A percentile compares a stretch with the other conserved stretches of the same genome.
Evolutionary conservation across 2,329 filamentous ascomycete genomes (phyloP).

Genomic region (Fusarium pseudoanthophilum): DNA sequence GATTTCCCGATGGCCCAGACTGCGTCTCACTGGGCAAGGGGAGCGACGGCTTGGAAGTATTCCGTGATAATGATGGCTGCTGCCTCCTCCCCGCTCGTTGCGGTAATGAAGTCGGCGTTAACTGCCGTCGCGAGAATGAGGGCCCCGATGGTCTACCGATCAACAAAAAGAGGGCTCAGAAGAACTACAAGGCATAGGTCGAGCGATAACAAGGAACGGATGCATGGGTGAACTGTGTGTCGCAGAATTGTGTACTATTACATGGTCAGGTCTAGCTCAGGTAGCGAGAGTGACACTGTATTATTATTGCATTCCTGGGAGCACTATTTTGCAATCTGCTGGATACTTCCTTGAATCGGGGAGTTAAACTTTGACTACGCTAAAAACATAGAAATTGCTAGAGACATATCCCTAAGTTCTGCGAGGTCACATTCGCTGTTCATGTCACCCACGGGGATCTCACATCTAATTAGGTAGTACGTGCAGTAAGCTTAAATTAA

Average conservation of each 20-base stretch:
- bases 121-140: conserved; percentile 2
- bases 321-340: too few relatives aligned
- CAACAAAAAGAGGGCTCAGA: not conserved
- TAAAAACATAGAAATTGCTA: not conserved
- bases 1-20: not conserved
- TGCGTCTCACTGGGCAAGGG: not conserved
- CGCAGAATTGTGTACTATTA: not conserved
- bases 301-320: not conserved
- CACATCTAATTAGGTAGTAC: not conserved
- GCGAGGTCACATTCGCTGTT: not conserved
- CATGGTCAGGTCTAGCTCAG: too few relatives aligned
- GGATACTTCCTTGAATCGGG: rapidly evolving
- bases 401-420: rapidly evolving
- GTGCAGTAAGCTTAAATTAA: not conserved
- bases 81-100: not conserved
- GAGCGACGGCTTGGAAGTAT: not conserved
- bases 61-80: not conserved
- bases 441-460: not conserved
- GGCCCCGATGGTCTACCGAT: not conserved
- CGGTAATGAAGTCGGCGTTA: not conserved
- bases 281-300: not conserved
- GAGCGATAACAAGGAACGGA: not conserved
- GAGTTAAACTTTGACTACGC: not conserved
- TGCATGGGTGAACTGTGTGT: too few relatives aligned
- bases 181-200: not conserved